A percentile compares a stretch with the other conserved stretches of the same genome.
Conservation (phyloP, 257 asterid species). For the Capsicum pubescens region DNA sequence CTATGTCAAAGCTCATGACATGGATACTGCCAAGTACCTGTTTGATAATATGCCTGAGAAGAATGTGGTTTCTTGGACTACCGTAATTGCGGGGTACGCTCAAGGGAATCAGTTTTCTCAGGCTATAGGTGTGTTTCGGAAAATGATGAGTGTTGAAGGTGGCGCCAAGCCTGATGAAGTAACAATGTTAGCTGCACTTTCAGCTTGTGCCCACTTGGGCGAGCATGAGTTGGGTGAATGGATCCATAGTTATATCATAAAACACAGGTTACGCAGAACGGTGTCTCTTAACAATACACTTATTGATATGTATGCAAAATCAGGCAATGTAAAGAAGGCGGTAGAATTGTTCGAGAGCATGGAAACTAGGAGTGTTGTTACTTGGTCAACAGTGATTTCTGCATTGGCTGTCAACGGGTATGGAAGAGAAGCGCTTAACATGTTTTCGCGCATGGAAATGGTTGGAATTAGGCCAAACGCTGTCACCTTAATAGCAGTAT, state of each 20-base stretch:
- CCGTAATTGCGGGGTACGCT: constrained; percentile 25
- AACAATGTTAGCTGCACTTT: constrained; percentile 31
- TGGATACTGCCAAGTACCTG: not conserved
- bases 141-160: constrained; percentile 20
- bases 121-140: constrained; percentile 27
- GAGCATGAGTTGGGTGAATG: constrained; percentile 31
- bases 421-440: no score
- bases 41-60: constrained; percentile 27
- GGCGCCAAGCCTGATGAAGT: constrained; percentile 35
- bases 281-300: constrained; percentile 33
- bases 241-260: constrained; percentile 26
- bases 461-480: no score
- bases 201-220: constrained; percentile 39
- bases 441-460: no score
- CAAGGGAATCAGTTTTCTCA: constrained; percentile 17
- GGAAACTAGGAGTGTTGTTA: no score
- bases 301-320: constrained; percentile 36
- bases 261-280: constrained; percentile 24
- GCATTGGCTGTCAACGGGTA: no score
- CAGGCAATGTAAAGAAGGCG: constrained; percentile 23
- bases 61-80: constrained; percentile 36
- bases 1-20: constrained; percentile 30
- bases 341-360: no score
- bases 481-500: no score
- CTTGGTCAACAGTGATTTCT: no score